phyloP scores from a whole-genome alignment of 208 protist species.

The Trypanosoma mega region DNA sequence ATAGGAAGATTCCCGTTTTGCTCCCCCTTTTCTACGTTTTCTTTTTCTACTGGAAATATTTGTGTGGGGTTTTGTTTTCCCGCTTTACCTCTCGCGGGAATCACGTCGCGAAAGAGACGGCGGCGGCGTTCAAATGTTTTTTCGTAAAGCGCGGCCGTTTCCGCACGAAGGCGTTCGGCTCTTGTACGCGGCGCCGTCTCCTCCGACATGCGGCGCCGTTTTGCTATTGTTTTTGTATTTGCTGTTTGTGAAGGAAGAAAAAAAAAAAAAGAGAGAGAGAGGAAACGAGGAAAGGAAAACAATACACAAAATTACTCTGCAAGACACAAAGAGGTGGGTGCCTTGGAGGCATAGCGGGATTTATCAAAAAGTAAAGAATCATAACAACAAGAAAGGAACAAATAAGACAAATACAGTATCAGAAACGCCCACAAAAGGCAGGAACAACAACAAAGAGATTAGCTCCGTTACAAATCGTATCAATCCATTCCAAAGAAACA shows the following conservation, averaged over 20 bases:
- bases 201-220: too few species aligned
- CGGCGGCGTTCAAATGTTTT: constrained; percentile 16
- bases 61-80: too few species aligned
- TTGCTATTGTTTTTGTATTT: not conserved
- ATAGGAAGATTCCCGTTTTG: too few species aligned
- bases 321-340: too few species aligned
- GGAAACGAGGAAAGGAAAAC: too few species aligned
- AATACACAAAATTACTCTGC: too few species aligned
- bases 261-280: too few species aligned
- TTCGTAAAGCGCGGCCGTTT: constrained; percentile 22
- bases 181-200: constrained; percentile 3
- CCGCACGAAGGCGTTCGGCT: constrained; percentile 20
- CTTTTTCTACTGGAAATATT: too few species aligned
- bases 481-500: not conserved
- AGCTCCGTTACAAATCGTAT: too few species aligned
- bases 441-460: not conserved
- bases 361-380: too few species aligned
- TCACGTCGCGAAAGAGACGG: not conserved
- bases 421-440: not conserved
- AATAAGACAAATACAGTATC: not conserved
- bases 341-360: too few species aligned
- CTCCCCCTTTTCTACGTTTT: not conserved
- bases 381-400: not conserved
- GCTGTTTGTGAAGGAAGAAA: not conserved
- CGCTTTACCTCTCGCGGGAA: not conserved